Evolutionary conservation across 2,329 filamentous ascomycete genomes (phyloP).

Genomic region (Penicillium sp.): DNA sequence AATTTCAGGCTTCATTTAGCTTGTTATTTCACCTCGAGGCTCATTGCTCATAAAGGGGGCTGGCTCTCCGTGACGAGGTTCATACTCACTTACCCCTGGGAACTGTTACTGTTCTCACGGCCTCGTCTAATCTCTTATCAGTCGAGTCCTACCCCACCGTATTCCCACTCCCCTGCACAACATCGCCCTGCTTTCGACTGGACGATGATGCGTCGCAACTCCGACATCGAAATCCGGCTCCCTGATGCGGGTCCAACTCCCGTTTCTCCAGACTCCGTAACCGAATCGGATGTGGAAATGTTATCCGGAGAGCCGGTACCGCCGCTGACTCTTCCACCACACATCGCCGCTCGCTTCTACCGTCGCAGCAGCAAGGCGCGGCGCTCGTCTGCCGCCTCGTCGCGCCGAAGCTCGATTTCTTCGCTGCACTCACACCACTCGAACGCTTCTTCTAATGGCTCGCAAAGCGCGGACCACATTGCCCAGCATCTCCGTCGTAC

Average conservation of each 20-base stretch:
- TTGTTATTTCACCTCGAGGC: constrained; percentile 1
- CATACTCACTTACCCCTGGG: neutral
- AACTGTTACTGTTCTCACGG: neutral
- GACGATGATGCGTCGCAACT: constrained; percentile 41
- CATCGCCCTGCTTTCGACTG: constrained; percentile 26
- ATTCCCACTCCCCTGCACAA: constrained; percentile 32
- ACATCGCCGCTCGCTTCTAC: constrained; percentile 60
- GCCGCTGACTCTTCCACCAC: constrained; percentile 52
- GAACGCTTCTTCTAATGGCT: constrained; percentile 45
- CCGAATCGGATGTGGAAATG: constrained; percentile 42
- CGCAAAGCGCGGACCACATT: constrained; percentile 54
- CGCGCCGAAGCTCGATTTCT: constrained; percentile 60
- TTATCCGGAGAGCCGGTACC: constrained; percentile 33
- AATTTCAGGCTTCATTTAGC: constrained; percentile 7
- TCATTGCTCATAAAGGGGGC: neutral
- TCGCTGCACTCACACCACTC: constrained; percentile 60
- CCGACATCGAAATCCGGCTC: constrained; percentile 40
- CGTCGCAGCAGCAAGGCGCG: constrained; percentile 49
- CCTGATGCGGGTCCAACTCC: constrained; percentile 31
- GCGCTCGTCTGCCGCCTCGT: constrained; percentile 59
- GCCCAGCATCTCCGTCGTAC: constrained; percentile 61
- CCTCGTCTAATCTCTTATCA: constrained; percentile 42
- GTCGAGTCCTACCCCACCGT: constrained; percentile 39
- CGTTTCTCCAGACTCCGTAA: constrained; percentile 23
- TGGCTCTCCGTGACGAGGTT: neutral